A percentile compares a stretch with the other conserved stretches of the same genome.
Evolutionary conservation across 2,329 filamentous ascomycete genomes (phyloP).

Genomic region (Neodidymelliopsis sp.): DNA sequence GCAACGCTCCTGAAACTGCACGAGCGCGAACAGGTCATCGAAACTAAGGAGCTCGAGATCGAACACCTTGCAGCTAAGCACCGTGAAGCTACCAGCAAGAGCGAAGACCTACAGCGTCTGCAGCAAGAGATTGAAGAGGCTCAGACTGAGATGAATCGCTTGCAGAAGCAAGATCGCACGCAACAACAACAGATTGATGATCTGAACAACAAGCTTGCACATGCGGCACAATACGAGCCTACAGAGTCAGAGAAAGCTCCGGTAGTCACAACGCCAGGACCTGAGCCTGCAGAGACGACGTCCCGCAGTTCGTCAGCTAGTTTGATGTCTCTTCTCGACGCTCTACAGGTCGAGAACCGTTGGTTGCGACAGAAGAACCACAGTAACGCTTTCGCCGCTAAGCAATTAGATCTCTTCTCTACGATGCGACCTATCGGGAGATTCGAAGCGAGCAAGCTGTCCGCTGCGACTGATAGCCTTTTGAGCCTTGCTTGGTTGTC

Average conservation of each 20-base stretch:
- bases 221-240: constrained; percentile 9
- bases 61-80: constrained; percentile 80
- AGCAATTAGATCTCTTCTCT: constrained; percentile 8
- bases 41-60: constrained; percentile 70
- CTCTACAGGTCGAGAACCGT: constrained; percentile 39
- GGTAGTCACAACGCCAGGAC: constrained; percentile 15
- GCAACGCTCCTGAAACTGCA: constrained; percentile 72
- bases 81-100: constrained; percentile 37
- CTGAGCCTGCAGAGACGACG: constrained; percentile 19
- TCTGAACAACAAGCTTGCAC: constrained; percentile 14
- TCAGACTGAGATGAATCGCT: constrained; percentile 29
- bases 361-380: constrained; percentile 40
- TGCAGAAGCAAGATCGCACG: constrained; percentile 26
- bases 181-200: constrained; percentile 32
- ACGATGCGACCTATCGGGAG: constrained; percentile 7
- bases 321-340: constrained; percentile 29
- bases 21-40: constrained; percentile 82
- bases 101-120: constrained; percentile 30
- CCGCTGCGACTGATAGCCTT: constrained; percentile 5
- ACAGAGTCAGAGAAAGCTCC: constrained; percentile 14
- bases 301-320: constrained; percentile 20
- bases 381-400: constrained; percentile 20
- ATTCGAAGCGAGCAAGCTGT: constrained; percentile 10
- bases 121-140: constrained; percentile 29
- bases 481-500: constrained; percentile 14